Base-by-base conservation (phyloP, 1,284 basidiomycete species). In the Ceratobasidium papillatum region DNA sequence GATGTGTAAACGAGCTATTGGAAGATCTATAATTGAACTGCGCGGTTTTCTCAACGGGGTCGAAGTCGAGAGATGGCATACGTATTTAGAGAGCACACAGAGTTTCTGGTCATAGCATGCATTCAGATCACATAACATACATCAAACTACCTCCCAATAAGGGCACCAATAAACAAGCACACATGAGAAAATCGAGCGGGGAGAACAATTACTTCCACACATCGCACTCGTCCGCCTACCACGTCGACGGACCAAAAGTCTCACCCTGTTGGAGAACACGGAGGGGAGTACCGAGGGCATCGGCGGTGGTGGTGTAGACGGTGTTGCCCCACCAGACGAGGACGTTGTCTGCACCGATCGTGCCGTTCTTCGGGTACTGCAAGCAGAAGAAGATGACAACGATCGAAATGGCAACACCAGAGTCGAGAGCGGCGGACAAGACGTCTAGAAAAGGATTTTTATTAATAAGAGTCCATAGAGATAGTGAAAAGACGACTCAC, bases 361-460 rank as follows among this genome's bases (percentile, higher is more conserved):
- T 81, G 59, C 84, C 84, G 75, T 85, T 84, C 76, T 86, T 87
- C 34, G 89, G 87, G 63, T 86, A 78, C 80, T 91, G 88, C 58
- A 93, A 82, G 72, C 65, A 81, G 84, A 92, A 92, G 84, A 91
- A 91, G 74, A 91, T 88, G 76, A 90, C 76, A 61, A 91, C 83
- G 4, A 86, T 83, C 17, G 85, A 82, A 34, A 90, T 79, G 0
- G 89, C 89, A 14, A 91, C 84, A 22, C 89, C 89, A 47, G 88
- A 85, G 80, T 82, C 87, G 76, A 90, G 80, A 1, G 86, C 88
- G 9, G 88, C 87, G 17, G 88, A 89, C 59, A 90, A 82, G 63
- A 89, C 87, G 75, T 87, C 83, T 84, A 41, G 2, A 59, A 49
- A 30, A 61, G 54, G 51, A 65, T 85, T 84, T 52, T 91, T 89